Evolutionary conservation across 179 eudicot species (phyloP).

Genomic region (Spergularia azorica): DNA sequence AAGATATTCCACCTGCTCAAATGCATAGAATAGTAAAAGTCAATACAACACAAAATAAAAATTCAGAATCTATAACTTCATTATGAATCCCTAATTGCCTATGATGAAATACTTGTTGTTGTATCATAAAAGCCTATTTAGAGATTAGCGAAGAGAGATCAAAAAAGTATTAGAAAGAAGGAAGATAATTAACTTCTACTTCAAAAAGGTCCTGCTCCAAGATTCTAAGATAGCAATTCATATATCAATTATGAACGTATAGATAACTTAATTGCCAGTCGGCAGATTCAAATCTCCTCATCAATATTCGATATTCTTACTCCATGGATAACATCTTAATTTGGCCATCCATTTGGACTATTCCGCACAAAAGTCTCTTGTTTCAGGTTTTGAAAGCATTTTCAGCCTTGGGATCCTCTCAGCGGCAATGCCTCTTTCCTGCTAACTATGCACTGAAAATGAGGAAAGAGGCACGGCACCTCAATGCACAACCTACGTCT

Average conservation of each 20-base stretch:
- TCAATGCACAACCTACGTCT: background rate
- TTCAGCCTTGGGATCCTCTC: background rate
- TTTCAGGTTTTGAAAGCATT: background rate
- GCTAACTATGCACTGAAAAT: background rate
- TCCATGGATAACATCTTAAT: background rate
- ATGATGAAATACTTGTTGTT: background rate
- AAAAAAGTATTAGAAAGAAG: no score
- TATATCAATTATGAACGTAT: background rate
- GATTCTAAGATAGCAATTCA: no score
- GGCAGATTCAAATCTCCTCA: background rate
- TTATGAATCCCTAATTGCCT: background rate
- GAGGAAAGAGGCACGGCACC: background rate
- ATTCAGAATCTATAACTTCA: constrained; percentile 7
- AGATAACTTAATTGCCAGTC: background rate
- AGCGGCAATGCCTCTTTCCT: background rate
- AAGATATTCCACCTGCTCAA: constrained; percentile 84
- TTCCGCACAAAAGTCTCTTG: background rate
- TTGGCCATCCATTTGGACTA: background rate
- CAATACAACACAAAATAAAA: background rate
- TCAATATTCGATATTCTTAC: background rate
- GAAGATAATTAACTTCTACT: no score
- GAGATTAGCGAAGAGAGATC: background rate
- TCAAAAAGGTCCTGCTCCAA: background rate
- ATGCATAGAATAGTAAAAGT: constrained; percentile 3
- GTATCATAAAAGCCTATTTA: background rate